These are phyloP conservation scores for Alliaria petiolata DNA, from an alignment of 345 rosid species.

Conservation along the genomic window DNA sequence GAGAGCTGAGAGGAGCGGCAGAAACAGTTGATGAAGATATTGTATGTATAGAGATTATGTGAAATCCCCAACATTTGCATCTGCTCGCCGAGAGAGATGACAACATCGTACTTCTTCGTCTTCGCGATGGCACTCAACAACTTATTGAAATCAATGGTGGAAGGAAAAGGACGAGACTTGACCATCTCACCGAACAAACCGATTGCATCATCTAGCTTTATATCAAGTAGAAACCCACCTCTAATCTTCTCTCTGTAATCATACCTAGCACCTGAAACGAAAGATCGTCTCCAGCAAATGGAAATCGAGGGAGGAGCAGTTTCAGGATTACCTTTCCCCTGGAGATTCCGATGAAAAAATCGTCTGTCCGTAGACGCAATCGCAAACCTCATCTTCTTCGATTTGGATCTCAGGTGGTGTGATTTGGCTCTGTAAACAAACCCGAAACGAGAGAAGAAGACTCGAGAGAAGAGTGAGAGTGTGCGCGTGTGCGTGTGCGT, in stretches of 20 bases:
- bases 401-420: not conserved
- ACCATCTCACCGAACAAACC: not conserved
- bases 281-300: too few species aligned
- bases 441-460: too few species aligned
- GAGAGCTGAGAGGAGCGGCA: not conserved
- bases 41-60: not conserved
- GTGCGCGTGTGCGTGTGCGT: too few species aligned
- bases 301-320: too few species aligned
- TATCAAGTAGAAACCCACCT: not conserved
- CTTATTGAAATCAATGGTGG: not conserved
- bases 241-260: not conserved
- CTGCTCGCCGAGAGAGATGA: not conserved
- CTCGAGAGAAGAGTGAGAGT: too few species aligned
- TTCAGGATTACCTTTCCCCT: too few species aligned
- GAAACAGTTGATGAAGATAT: not conserved
- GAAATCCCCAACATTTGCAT: not conserved
- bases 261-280: too few species aligned
- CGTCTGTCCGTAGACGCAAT: too few species aligned
- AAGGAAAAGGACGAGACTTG: not conserved
- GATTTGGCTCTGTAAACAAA: too few species aligned
- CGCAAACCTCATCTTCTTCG: not conserved
- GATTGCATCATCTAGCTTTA: not conserved
- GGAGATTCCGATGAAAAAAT: too few species aligned
- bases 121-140: not conserved
- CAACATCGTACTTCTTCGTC: not conserved